Conservation (phyloP, 495 filamentous ascomycete genomes). For the Trichoderma asperelloides region DNA sequence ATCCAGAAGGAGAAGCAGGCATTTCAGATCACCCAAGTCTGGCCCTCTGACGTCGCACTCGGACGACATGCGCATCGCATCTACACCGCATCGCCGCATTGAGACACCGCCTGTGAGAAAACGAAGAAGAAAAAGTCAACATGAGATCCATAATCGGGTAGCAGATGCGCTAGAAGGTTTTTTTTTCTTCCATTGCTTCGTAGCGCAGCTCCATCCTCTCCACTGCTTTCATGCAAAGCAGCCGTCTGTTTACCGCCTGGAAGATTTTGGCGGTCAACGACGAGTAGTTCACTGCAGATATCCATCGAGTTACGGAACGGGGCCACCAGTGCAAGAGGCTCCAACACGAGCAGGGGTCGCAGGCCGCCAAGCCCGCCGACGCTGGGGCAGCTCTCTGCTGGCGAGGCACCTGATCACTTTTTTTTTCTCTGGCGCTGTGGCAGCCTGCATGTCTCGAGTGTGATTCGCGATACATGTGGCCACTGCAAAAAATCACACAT, state of each 20-base stretch:
- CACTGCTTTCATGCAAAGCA: conserved; percentile 1
- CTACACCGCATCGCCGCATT: neutral
- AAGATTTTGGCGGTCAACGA: neutral
- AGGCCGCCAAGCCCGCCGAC: neutral
- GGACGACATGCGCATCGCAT: neutral
- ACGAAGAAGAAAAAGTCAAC: neutral
- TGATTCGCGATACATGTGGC: neutral
- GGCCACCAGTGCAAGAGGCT: neutral
- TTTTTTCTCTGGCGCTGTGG: neutral
- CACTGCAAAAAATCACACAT: neutral
- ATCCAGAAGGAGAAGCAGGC: neutral
- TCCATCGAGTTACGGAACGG: neutral
- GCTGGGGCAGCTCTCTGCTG: neutral
- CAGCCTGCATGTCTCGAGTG: neutral
- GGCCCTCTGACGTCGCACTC: conserved; percentile 3
- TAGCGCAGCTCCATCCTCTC: neutral
- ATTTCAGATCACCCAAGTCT: neutral
- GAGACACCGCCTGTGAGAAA: neutral
- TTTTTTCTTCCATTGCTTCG: neutral
- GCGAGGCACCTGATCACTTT: conserved; percentile 1
- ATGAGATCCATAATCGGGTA: neutral
- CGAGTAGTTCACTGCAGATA: neutral
- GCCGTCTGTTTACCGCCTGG: neutral
- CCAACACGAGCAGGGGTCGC: neutral
- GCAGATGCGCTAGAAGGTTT: neutral